These are phyloP conservation scores for Tolypocladium tropicale DNA, from an alignment of 2,329 filamentous ascomycete genomes.

Conservation along the genomic window DNA sequence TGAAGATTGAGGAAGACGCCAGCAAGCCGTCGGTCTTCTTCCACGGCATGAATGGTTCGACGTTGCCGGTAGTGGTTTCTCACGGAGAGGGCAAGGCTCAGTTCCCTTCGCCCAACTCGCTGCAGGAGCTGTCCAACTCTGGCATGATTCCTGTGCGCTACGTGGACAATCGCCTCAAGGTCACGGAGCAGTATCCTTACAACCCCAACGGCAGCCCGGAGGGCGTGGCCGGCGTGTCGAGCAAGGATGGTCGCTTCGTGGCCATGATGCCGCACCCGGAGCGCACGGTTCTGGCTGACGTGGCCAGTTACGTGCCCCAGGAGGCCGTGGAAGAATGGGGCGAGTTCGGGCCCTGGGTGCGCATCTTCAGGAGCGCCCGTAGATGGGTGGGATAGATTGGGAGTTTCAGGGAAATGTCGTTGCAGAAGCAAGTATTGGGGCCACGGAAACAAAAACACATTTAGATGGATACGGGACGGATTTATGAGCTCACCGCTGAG, in stretches of 20 bases:
- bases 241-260: constrained; percentile 66
- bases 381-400: constrained; percentile 64
- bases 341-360: constrained; percentile 74
- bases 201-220: constrained; percentile 78
- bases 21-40: constrained; percentile 67
- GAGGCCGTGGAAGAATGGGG: constrained; percentile 57
- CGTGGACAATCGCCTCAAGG: constrained; percentile 65
- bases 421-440: neutral
- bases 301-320: constrained; percentile 61
- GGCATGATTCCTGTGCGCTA: constrained; percentile 73
- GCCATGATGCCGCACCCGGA: constrained; percentile 94
- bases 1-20: constrained; percentile 55
- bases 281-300: constrained; percentile 72
- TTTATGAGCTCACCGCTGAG: neutral
- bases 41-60: constrained; percentile 73
- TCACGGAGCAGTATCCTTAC: constrained; percentile 75
- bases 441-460: too few relatives aligned
- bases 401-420: neutral
- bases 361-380: constrained; percentile 79
- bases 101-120: constrained; percentile 46
- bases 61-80: constrained; percentile 76
- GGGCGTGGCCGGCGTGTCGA: constrained; percentile 73
- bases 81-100: constrained; percentile 84
- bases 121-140: constrained; percentile 47
- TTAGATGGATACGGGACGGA: neutral